These are phyloP conservation scores for Sugiyamaella sp. DNA, from an alignment of 1,139 yeast species.

Conservation along the genomic window DNA sequence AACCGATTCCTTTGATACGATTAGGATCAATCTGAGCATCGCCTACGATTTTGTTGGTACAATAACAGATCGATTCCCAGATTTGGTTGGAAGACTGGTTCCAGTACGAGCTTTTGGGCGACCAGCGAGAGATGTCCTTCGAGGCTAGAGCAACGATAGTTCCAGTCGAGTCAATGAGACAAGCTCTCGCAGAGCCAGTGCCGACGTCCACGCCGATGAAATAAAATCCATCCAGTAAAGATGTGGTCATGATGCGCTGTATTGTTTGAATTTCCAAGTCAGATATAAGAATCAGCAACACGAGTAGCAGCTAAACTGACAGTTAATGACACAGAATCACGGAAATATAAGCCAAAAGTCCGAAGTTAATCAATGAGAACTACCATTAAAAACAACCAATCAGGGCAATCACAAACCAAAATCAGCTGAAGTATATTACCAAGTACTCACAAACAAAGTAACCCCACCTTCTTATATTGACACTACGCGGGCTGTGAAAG, in stretches of 20 bases:
- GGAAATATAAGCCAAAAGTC: neutral
- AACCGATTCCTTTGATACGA: constrained; percentile 82
- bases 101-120: constrained; percentile 52
- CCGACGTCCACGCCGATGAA: constrained; percentile 97
- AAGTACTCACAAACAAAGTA: no score
- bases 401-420: neutral
- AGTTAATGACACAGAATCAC: neutral
- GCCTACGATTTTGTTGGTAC: constrained; percentile 71
- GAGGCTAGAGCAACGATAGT: constrained; percentile 80
- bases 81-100: constrained; percentile 88
- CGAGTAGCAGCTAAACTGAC: neutral
- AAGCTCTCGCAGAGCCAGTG: constrained; percentile 96
- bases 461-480: neutral
- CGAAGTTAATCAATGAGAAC: neutral
- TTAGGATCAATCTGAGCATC: constrained; percentile 73
- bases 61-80: constrained; percentile 85
- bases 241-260: neutral
- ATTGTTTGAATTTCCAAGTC: no score
- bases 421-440: no score
- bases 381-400: neutral
- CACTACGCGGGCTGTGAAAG: neutral
- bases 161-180: constrained; percentile 82
- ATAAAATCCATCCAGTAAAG: constrained; percentile 41
- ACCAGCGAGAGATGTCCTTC: constrained; percentile 68
- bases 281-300: neutral